Conservation (phyloP, 345 rosid species). For the Hibiscus syriacus region DNA sequence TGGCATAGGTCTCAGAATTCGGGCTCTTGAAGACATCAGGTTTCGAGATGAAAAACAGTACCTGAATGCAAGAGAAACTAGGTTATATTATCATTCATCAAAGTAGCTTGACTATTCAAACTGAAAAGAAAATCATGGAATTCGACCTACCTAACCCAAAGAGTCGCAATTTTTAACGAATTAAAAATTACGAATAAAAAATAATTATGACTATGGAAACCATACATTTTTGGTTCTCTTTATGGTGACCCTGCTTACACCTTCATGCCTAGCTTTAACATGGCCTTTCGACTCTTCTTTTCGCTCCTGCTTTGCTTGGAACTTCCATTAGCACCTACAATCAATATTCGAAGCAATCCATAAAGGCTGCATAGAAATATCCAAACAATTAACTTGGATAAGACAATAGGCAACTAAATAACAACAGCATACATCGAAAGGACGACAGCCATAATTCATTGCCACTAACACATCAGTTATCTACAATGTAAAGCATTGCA, state of each 20-base stretch:
- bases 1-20: constrained; percentile 72
- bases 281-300: constrained; percentile 81
- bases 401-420: too few relatives aligned
- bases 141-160: too few relatives aligned
- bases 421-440: not conserved
- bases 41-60: constrained; percentile 74
- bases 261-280: constrained; percentile 83
- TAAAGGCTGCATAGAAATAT: not conserved
- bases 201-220: too few relatives aligned
- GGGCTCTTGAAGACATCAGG: constrained; percentile 90
- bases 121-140: not conserved
- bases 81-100: constrained; percentile 1
- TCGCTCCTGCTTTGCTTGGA: constrained; percentile 87
- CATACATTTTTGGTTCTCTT: constrained; percentile 75
- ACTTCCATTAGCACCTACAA: constrained; percentile 57
- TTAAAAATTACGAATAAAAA: too few relatives aligned
- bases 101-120: not conserved
- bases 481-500: too few relatives aligned
- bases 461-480: not conserved
- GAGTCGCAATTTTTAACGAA: too few relatives aligned
- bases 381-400: too few relatives aligned
- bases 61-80: constrained; percentile 29
- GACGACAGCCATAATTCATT: not conserved
- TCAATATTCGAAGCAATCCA: not conserved
- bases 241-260: constrained; percentile 76